These are phyloP conservation scores for Wallacemonas sp. DNA, from an alignment of 208 protist genomes.

Conservation along the genomic window DNA sequence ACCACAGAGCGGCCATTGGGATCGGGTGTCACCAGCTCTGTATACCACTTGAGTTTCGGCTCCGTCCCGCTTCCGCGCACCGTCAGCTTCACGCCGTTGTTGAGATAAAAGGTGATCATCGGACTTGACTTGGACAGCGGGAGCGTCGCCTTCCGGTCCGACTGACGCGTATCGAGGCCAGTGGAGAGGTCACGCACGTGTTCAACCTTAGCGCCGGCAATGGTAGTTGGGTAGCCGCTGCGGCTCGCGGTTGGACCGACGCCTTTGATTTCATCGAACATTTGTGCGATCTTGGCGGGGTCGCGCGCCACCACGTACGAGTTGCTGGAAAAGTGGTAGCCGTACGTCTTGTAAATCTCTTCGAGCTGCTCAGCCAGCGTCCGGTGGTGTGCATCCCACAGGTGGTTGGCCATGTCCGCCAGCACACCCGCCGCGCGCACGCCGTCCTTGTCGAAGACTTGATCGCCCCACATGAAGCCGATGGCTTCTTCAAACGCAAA, in stretches of 20 bases:
- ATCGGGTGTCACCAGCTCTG: slow-evolving; percentile 53
- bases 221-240: slow-evolving; percentile 42
- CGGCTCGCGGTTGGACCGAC: slow-evolving; percentile 28
- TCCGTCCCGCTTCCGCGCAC: slow-evolving; percentile 97
- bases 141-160: slow-evolving; percentile 66
- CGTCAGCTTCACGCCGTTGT: slow-evolving; percentile 90
- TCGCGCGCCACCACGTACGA: slow-evolving; percentile 94
- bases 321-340: slow-evolving; percentile 90
- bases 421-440: slow-evolving; percentile 90
- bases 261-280: slow-evolving; percentile 82
- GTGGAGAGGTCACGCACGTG: slow-evolving; percentile 90
- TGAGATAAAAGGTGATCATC: slow-evolving; percentile 97
- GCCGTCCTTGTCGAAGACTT: slow-evolving; percentile 97
- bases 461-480: slow-evolving; percentile 93
- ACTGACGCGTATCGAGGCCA: slow-evolving; percentile 74
- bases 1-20: slow-evolving; percentile 23
- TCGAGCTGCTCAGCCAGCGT: slow-evolving; percentile 63
- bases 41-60: slow-evolving; percentile 98
- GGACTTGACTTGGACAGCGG: slow-evolving; percentile 70
- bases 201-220: slow-evolving; percentile 61
- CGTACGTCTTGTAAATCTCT: slow-evolving; percentile 81
- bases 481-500: slow-evolving; percentile 98
- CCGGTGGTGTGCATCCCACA: slow-evolving; percentile 49
- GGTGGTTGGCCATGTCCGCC: slow-evolving; percentile 87
- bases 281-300: slow-evolving; percentile 56